These are phyloP conservation scores for Sugiyamaella japonica DNA, from an alignment of 1,139 yeast species.

Conservation along the genomic window DNA sequence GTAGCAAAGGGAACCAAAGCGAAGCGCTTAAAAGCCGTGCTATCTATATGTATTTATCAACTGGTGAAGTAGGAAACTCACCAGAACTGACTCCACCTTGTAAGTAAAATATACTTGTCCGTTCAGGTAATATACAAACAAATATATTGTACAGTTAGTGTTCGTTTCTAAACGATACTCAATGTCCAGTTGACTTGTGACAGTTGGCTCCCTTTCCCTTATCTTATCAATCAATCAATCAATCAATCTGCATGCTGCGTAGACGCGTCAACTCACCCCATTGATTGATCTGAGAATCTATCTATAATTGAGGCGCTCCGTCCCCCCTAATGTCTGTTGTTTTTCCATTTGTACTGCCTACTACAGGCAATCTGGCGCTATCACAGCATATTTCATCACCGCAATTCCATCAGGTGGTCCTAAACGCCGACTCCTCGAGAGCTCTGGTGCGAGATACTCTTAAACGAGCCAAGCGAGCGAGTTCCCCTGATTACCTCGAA, in stretches of 20 bases:
- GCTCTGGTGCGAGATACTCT: conserved; percentile 37
- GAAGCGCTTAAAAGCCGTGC: no score
- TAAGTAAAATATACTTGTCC: no score
- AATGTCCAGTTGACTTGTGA: no score
- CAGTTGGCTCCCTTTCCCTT: conserved; percentile 13
- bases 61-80: no score
- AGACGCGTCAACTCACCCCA: not conserved
- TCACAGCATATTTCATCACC: conserved; percentile 29
- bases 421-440: conserved; percentile 37
- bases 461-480: conserved; percentile 37
- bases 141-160: no score
- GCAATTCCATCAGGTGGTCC: conserved; percentile 31
- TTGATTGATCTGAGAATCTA: not conserved
- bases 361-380: conserved; percentile 35
- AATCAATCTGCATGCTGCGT: not conserved
- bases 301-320: no score
- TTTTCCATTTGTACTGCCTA: conserved; percentile 36
- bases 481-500: conserved; percentile 33
- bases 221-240: conserved; percentile 9
- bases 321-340: conserved; percentile 31
- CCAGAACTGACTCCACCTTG: not conserved
- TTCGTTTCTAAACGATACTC: no score
- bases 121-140: no score
- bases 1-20: no score
- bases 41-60: not conserved